phyloP scores from a whole-genome alignment of 2,329 filamentous ascomycete species.

The Hypoxylon sp. region DNA sequence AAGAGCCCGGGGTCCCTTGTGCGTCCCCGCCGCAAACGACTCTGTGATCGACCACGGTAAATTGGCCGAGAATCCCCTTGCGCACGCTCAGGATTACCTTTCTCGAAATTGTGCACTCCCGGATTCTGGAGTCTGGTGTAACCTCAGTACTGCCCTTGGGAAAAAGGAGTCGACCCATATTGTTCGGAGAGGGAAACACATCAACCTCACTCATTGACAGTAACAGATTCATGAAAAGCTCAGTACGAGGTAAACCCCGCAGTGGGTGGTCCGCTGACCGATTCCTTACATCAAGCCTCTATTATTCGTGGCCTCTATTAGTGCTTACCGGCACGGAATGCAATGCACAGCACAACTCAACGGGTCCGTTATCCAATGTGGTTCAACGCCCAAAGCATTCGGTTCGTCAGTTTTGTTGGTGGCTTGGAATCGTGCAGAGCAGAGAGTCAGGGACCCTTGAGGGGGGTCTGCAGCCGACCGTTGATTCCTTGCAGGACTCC shows the following conservation, averaged over 20 bases:
- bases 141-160: conserved; percentile 4
- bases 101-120: conserved; percentile 28
- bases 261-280: conserved; percentile 30
- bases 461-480: conserved; percentile 24
- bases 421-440: conserved; percentile 24
- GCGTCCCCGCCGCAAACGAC: conserved; percentile 33
- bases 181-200: background rate
- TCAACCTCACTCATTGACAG: background rate
- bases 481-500: conserved; percentile 45
- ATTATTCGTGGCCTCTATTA: conserved; percentile 23
- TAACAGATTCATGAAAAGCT: conserved; percentile 8
- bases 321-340: conserved; percentile 40
- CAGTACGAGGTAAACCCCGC: conserved; percentile 33
- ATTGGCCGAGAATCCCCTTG: conserved; percentile 41
- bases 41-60: conserved; percentile 39
- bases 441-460: conserved; percentile 24
- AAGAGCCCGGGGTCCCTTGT: conserved; percentile 33
- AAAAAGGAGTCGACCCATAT: conserved; percentile 1
- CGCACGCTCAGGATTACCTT: conserved; percentile 31
- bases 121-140: conserved; percentile 25
- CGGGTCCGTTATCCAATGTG: conserved; percentile 26
- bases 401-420: conserved; percentile 23
- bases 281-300: conserved; percentile 40
- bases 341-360: conserved; percentile 33
- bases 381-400: conserved; percentile 9